A percentile compares a stretch with the other conserved stretches of the same genome.
These are phyloP conservation scores for Teratosphaeria pseudoeucalypti DNA, from an alignment of 2,329 filamentous ascomycete genomes.

Conservation along the genomic window DNA sequence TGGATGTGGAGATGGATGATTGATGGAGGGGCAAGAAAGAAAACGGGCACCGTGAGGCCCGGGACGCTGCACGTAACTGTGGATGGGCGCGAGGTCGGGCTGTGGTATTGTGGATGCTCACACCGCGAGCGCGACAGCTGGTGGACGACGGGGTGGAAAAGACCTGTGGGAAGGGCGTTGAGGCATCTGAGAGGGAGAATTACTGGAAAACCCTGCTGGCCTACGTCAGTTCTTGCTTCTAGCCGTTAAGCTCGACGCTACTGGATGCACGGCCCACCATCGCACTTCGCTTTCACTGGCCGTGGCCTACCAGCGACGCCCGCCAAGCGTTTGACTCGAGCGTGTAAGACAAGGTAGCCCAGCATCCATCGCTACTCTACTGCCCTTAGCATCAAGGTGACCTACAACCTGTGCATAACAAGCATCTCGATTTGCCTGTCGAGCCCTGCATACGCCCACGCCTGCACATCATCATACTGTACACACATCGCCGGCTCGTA, in stretches of 20 bases:
- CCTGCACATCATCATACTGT: neutral
- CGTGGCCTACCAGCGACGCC: neutral
- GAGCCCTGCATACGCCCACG: neutral
- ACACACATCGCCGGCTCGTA: neutral
- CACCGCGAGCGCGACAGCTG: neutral
- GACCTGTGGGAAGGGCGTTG: neutral
- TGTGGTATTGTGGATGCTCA: neutral
- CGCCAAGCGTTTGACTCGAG: neutral
- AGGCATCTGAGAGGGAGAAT: neutral
- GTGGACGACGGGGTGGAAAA: neutral
- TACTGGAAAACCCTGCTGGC: neutral
- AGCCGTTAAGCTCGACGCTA: neutral
- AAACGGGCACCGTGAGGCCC: neutral
- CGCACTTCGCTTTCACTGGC: neutral
- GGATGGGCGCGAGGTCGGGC: neutral
- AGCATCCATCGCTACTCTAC: neutral
- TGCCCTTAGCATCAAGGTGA: neutral
- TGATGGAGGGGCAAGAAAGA: neutral
- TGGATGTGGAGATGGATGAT: neutral
- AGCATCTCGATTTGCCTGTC: neutral
- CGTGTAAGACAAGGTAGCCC: neutral
- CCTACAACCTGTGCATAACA: neutral
- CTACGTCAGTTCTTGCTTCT: neutral
- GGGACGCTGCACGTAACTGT: neutral
- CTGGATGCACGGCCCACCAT: neutral